Percentiles rank a stretch among this genome's conserved stretches.
Conservation (phyloP, 2,329 filamentous ascomycete genomes). For the Scedosporium apiospermum region DNA sequence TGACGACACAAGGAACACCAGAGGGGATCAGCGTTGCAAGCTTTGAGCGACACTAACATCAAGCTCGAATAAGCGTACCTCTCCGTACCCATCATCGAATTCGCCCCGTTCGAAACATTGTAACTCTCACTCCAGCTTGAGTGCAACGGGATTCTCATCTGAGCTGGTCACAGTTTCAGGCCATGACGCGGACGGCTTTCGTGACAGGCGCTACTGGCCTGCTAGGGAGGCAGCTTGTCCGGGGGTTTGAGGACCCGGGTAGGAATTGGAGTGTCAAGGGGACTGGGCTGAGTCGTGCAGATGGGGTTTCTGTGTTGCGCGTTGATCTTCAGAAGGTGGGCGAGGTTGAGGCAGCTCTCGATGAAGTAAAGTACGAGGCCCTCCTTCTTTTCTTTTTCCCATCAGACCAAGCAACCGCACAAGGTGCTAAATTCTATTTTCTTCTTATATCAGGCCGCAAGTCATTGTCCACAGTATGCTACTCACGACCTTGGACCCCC, state of each 20-base stretch:
- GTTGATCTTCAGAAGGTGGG: constrained; percentile 38
- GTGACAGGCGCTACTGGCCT: constrained; percentile 80
- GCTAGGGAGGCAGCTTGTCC: constrained; percentile 68
- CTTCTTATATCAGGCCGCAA: constrained; percentile 44
- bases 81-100: too few relatives aligned
- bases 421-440: not conserved
- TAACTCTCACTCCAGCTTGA: too few relatives aligned
- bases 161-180: too few relatives aligned
- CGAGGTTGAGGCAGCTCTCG: constrained; percentile 40
- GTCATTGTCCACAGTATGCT: constrained; percentile 72
- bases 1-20: not conserved
- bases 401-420: not conserved
- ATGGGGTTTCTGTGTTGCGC: constrained; percentile 57
- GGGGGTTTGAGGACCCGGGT: constrained; percentile 49
- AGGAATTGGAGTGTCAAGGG: constrained; percentile 62
- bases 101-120: too few relatives aligned
- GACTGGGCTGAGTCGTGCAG: constrained; percentile 64
- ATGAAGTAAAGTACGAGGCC: constrained; percentile 41
- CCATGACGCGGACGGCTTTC: constrained; percentile 41
- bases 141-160: too few relatives aligned
- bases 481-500: not conserved
- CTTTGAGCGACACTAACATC: too few relatives aligned
- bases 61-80: too few relatives aligned
- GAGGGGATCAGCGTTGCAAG: too few relatives aligned
- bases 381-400: not conserved